Percentiles rank a stretch among this genome's conserved stretches.
Evolutionary conservation across 2,329 filamentous ascomycete species (phyloP).

Genomic region (Xenoacremonium recifei): DNA sequence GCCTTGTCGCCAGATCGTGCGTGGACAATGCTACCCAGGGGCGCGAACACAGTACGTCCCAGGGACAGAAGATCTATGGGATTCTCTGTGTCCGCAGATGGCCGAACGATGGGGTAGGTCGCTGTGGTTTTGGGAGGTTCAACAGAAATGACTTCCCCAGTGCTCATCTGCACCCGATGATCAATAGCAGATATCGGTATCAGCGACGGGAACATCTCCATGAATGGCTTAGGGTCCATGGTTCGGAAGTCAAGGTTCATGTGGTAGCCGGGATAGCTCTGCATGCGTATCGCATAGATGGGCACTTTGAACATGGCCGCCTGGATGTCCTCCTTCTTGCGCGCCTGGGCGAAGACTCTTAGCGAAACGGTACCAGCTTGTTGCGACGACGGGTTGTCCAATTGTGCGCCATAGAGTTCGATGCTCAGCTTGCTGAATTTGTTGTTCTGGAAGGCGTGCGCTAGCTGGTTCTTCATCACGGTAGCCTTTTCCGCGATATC

Average conservation of each 20-base stretch:
- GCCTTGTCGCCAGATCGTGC: conserved; percentile 41
- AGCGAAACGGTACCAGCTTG: conserved; percentile 48
- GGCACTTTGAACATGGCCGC: conserved; percentile 36
- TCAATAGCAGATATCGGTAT: conserved; percentile 28
- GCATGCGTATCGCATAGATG: conserved; percentile 38
- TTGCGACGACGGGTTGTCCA: conserved; percentile 41
- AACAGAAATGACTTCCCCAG: conserved; percentile 14
- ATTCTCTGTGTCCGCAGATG: conserved; percentile 23
- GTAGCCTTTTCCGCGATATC: conserved; percentile 42
- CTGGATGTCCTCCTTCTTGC: conserved; percentile 31
- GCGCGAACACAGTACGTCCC: conserved; percentile 25
- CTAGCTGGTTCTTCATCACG: conserved; percentile 41
- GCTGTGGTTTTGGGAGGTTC: conserved; percentile 17
- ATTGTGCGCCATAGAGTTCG: conserved; percentile 34
- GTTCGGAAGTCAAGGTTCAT: conserved; percentile 44
- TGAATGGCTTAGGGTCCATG: conserved; percentile 41
- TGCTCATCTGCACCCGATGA: conserved; percentile 28
- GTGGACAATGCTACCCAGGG: conserved; percentile 30
- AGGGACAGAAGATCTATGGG: conserved; percentile 23
- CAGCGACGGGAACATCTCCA: conserved; percentile 40
- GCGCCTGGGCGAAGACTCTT: conserved; percentile 45
- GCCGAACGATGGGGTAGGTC: conserved; percentile 22
- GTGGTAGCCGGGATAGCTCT: conserved; percentile 42
- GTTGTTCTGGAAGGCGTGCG: conserved; percentile 30
- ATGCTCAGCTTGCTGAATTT: conserved; percentile 37